Percentiles rank a stretch among this genome's conserved stretches.
These are phyloP conservation scores for Skeletonema marinoi DNA, from an alignment of 108 stramenopile genomes.

Conservation along the genomic window DNA sequence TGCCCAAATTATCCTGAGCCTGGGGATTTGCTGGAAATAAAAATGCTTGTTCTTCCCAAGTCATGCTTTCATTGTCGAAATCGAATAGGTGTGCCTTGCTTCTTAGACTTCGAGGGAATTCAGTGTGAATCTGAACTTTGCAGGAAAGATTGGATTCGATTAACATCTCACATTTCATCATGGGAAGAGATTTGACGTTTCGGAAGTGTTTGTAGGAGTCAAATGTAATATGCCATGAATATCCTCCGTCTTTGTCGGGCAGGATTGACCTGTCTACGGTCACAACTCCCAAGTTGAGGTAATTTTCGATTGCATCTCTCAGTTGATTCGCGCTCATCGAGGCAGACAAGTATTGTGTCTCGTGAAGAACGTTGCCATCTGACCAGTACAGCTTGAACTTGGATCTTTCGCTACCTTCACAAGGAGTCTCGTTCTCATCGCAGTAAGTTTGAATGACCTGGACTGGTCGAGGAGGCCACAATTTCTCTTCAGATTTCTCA, in stretches of 20 bases:
- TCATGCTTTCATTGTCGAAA: constrained; percentile 23
- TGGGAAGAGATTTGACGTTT: constrained; percentile 15
- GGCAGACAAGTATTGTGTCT: constrained; percentile 42
- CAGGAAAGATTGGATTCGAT: constrained; percentile 31
- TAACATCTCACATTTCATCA: constrained; percentile 27
- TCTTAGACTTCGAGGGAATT: constrained; percentile 33
- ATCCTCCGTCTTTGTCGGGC: constrained; percentile 39
- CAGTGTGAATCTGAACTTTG: constrained; percentile 9
- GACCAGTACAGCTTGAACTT: constrained; percentile 29
- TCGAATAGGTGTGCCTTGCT: constrained; percentile 69
- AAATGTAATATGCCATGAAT: constrained; percentile 53
- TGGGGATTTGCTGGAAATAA: constrained; percentile 61
- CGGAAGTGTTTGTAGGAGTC: constrained; percentile 25
- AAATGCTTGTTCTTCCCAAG: constrained; percentile 65
- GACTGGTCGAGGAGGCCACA: constrained; percentile 47
- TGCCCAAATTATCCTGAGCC: constrained; percentile 62
- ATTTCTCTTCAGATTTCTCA: constrained; percentile 34
- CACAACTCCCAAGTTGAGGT: constrained; percentile 32
- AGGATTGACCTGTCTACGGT: constrained; percentile 31
- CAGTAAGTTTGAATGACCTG: constrained; percentile 49
- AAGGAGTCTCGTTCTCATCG: constrained; percentile 20
- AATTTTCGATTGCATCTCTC: constrained; percentile 44
- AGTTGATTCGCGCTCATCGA: constrained; percentile 44
- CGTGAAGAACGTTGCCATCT: not conserved
- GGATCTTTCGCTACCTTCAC: constrained; percentile 5